Evolutionary conservation across 345 rosid genomes (phyloP).

Genomic region (Pseudoturritis turrita): DNA sequence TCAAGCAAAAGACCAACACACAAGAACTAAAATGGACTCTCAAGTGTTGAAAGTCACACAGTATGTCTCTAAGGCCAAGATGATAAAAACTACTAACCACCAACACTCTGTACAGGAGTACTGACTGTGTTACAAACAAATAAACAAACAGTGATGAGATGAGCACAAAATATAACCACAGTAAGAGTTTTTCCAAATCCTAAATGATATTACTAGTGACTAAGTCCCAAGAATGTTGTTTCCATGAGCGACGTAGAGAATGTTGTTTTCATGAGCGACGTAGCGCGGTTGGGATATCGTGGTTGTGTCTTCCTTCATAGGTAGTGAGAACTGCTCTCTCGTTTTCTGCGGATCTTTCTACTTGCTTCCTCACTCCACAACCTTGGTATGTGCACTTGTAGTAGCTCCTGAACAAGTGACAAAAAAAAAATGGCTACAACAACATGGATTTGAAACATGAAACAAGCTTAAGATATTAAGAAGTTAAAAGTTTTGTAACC

Average conservation of each 20-base stretch:
- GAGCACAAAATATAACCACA: conserved; percentile 15
- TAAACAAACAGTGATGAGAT: conserved; percentile 26
- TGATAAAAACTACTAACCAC: conserved; percentile 9
- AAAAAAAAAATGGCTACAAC: neutral
- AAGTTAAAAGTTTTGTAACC: conserved; percentile 37
- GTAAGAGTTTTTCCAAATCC: conserved; percentile 25
- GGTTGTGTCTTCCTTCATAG: conserved; percentile 98
- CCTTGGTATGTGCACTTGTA: conserved; percentile 84
- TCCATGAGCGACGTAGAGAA: conserved; percentile 66
- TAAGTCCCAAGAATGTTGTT: conserved; percentile 37
- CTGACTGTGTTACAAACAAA: conserved; percentile 31
- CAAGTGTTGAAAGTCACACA: conserved; percentile 5
- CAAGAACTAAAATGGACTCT: conserved; percentile 15
- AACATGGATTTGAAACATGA: neutral
- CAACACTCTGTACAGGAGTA: conserved; percentile 24
- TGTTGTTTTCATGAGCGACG: conserved; percentile 60
- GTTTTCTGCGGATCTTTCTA: conserved; percentile 90
- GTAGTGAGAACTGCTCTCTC: conserved; percentile 91
- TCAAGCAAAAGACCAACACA: conserved; percentile 4
- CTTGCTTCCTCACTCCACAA: conserved; percentile 93
- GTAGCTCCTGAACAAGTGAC: conserved; percentile 65
- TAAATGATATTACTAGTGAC: conserved; percentile 29
- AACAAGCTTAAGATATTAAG: neutral
- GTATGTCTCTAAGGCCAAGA: conserved; percentile 14
- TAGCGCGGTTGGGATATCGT: conserved; percentile 55